These are phyloP conservation scores for Areca catechu DNA, from an alignment of 176 grass and related monocot species.

Conservation along the genomic window DNA sequence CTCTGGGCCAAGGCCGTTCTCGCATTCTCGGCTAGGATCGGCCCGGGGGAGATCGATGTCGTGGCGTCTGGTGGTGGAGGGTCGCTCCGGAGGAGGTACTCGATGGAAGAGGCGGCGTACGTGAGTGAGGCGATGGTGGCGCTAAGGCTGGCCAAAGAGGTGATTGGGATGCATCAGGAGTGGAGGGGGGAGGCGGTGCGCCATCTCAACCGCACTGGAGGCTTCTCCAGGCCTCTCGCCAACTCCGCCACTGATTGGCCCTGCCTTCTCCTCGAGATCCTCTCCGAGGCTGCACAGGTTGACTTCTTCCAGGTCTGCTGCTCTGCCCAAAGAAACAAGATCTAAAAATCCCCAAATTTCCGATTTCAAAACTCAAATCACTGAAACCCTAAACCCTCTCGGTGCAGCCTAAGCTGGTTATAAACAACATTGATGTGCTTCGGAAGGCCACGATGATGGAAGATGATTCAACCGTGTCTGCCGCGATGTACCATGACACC, in stretches of 20 bases:
- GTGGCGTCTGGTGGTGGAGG: neutral
- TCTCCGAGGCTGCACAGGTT: conserved; percentile 48
- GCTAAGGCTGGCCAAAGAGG: conserved; percentile 68
- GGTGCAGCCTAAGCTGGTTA: conserved; percentile 78
- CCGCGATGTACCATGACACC: conserved; percentile 73
- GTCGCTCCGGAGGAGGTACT: conserved; percentile 24
- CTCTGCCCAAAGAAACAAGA: neutral
- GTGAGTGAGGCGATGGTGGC: conserved; percentile 56
- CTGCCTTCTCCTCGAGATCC: conserved; percentile 71
- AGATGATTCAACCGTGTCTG: conserved; percentile 55
- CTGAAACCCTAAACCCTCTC: too few species aligned
- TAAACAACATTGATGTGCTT: conserved; percentile 82
- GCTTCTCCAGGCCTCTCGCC: conserved; percentile 53
- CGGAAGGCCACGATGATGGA: conserved; percentile 41
- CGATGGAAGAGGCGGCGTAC: conserved; percentile 73
- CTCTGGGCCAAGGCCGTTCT: conserved; percentile 88
- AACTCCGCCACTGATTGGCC: conserved; percentile 84
- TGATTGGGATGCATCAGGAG: conserved; percentile 58
- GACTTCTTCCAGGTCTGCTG: conserved; percentile 67
- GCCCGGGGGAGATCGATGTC: conserved; percentile 1
- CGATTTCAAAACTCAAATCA: too few species aligned
- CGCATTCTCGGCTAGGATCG: conserved; percentile 3
- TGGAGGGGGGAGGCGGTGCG: conserved; percentile 62
- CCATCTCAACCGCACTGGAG: conserved; percentile 52
- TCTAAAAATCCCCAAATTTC: too few species aligned